phyloP scores from a whole-genome alignment of 441 rosid species.

The Pelargonium fulgidum region DNA sequence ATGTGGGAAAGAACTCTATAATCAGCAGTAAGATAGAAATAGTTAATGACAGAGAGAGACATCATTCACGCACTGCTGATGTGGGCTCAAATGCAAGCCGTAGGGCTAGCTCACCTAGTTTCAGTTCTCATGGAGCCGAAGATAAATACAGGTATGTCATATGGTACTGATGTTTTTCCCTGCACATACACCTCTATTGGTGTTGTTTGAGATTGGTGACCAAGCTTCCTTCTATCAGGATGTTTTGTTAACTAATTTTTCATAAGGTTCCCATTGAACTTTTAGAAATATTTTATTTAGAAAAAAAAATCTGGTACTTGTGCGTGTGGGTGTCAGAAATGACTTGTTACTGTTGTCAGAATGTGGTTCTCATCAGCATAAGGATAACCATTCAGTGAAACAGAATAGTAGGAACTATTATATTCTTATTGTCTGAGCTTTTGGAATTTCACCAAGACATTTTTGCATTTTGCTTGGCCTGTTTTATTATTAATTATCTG shows the following conservation, averaged over 20 bases:
- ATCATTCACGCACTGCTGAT: conserved; percentile 3
- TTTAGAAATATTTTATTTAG: too few species aligned
- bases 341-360: not conserved
- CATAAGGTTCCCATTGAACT: not conserved
- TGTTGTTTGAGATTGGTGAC: not conserved
- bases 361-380: not conserved
- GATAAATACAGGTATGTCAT: conserved; percentile 5
- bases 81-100: not conserved
- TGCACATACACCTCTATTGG: not conserved
- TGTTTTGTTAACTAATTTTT: not conserved
- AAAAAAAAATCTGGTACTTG: too few species aligned
- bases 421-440: not conserved
- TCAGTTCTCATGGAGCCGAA: not conserved
- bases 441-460: not conserved
- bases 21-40: not conserved
- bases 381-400: not conserved
- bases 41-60: conserved; percentile 5
- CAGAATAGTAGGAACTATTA: not conserved
- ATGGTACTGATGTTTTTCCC: not conserved
- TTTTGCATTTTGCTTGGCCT: not conserved
- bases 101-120: conserved; percentile 1
- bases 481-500: not conserved
- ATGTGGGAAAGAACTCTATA: conserved; percentile 2
- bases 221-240: not conserved
- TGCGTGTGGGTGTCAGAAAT: not conserved